A percentile compares a stretch with the other conserved stretches of the same genome.
Evolutionary conservation across 495 filamentous ascomycete species (phyloP).

Genomic region (Aspergillus coremiiformis): DNA sequence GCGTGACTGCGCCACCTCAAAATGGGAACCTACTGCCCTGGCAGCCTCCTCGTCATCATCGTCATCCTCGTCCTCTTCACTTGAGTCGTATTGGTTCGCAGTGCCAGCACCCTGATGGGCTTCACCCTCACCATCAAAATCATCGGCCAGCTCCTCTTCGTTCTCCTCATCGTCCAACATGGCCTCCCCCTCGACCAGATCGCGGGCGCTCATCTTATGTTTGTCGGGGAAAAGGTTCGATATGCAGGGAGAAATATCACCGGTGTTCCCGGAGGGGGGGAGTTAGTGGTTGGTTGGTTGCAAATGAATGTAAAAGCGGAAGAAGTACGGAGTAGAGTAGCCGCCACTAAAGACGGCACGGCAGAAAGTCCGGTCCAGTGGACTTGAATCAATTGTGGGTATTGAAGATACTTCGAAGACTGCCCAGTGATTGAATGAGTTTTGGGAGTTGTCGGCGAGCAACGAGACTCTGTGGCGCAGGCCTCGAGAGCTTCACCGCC

Average conservation of each 20-base stretch:
- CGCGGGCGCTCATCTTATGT: conserved; percentile 62
- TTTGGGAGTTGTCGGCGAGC: conserved; percentile 3
- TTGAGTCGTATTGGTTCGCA: conserved; percentile 64
- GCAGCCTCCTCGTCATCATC: conserved; percentile 84
- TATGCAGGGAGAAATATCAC: not conserved
- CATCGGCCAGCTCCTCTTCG: conserved; percentile 80
- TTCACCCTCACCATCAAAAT: conserved; percentile 36
- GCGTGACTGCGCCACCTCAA: not conserved
- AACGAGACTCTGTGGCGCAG: conserved; percentile 6
- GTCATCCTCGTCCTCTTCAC: conserved; percentile 93
- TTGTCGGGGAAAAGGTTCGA: conserved; percentile 12
- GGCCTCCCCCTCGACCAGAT: conserved; percentile 77
- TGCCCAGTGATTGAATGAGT: conserved; percentile 14
- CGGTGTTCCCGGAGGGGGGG: not conserved
- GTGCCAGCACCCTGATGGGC: conserved; percentile 34
- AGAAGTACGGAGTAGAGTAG: not conserved
- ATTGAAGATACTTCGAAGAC: not conserved
- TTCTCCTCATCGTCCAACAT: conserved; percentile 86
- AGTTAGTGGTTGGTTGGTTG: too few relatives aligned
- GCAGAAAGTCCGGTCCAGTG: conserved; percentile 9
- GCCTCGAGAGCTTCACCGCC: not conserved
- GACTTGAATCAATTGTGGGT: not conserved
- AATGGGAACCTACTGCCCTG: conserved; percentile 30
- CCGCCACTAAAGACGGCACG: conserved; percentile 7
- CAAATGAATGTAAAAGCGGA: not conserved